phyloP scores from a whole-genome alignment of 2,329 filamentous ascomycete species.

The Pseudocercospora cruenta region DNA sequence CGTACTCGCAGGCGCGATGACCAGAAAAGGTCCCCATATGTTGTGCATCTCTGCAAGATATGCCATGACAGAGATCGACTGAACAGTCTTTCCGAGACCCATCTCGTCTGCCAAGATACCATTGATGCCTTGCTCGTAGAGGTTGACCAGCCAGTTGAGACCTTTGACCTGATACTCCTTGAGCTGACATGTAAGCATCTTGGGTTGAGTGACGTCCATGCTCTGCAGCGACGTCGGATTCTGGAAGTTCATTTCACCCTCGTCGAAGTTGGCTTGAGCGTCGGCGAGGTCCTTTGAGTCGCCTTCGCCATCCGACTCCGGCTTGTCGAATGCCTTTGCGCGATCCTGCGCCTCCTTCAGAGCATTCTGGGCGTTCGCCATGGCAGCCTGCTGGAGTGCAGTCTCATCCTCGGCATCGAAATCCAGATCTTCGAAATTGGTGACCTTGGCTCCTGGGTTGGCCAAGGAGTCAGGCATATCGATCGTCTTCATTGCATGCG shows the following conservation, averaged over 20 bases:
- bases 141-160: constrained; percentile 97
- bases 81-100: constrained; percentile 98
- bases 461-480: constrained; percentile 53
- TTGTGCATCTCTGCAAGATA: constrained; percentile 97
- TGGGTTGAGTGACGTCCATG: constrained; percentile 91
- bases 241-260: constrained; percentile 99
- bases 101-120: constrained; percentile 98
- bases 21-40: constrained; percentile 96
- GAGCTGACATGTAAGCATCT: constrained; percentile 87
- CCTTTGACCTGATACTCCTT: constrained; percentile 99
- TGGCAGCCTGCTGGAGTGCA: constrained; percentile 76
- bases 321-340: constrained; percentile 87
- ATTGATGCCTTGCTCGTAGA: constrained; percentile 99
- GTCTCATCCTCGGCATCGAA: constrained; percentile 95
- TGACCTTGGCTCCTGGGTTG: constrained; percentile 71
- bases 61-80: constrained; percentile 99
- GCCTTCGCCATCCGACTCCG: constrained; percentile 49
- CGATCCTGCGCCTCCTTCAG: constrained; percentile 93
- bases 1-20: constrained; percentile 93
- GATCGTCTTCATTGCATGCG: constrained; percentile 50
- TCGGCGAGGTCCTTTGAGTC: constrained; percentile 53
- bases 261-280: constrained; percentile 66
- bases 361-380: constrained; percentile 94
- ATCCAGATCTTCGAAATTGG: constrained; percentile 89
- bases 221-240: constrained; percentile 94